Base-by-base conservation (phyloP, 257 asterid genomes). In the Solanum virginianum region DNA sequence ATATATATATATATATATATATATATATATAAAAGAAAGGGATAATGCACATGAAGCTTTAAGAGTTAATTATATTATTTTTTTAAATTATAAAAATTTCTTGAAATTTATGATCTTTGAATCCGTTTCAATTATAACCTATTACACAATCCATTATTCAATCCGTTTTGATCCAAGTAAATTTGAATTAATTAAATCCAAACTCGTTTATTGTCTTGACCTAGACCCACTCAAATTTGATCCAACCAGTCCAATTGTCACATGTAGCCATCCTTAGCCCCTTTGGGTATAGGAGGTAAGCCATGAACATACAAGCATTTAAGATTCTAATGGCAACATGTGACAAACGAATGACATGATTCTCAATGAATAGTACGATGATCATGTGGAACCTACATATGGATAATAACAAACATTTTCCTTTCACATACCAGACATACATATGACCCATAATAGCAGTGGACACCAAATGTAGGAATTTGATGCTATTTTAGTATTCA, bases 111-210 rank as follows among this genome's bases (percentile, higher is more conserved):
- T 36, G 39, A 36, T n/a, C n/a, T n/a, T n/a, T n/a, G n/a, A n/a
- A n/a, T n/a, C n/a, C n/a, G n/a, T n/a, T n/a, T n/a, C n/a, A n/a
- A n/a, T n/a, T n/a, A n/a, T n/a, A 0, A 36, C 41, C 6, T 36
- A 5, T 4, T 36, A 0, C 4, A 36, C 1, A 0, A 1, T 4
- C 1, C 1, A 36, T 36, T 36, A 36, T 5, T 36, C 6, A 4
- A 36, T 1, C 6, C 6, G 1, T 36, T 4, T 36, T 36, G 41
- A 36, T 0, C 6, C 41, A 36, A 36, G 1, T 36, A 36, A 4
- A 36, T 32, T 32, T 32, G 4, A 32, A 32, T 32, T 32, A 32
- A 0, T 36, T 36, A 36, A 36, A 36, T 36, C 6, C 41, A 36
- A 5, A 36, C 6, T 36, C 41, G 1, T 36, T 36, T 36, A 36